Evolutionary conservation across 164 flowering plant species (phyloP).

Genomic region (Cinnamomum micranthum): DNA sequence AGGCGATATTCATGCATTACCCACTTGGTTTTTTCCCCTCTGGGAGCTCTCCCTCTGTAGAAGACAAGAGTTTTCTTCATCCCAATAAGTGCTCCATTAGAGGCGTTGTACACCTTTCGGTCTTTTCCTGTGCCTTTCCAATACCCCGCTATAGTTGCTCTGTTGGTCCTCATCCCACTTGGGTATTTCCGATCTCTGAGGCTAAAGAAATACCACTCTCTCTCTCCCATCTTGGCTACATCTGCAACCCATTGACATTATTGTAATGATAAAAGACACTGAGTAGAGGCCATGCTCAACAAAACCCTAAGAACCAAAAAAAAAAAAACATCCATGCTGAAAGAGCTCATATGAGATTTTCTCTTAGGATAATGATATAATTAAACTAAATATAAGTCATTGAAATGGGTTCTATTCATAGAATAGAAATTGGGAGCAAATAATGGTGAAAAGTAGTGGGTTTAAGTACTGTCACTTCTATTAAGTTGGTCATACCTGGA

Average conservation of each 20-base stretch:
- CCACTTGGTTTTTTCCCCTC: conserved; percentile 4
- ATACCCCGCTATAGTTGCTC: background rate
- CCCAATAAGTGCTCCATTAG: background rate
- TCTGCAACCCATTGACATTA: background rate
- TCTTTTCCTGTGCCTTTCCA: conserved; percentile 4
- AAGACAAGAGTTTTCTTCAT: conserved; percentile 2
- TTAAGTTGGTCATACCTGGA: conserved; percentile 43
- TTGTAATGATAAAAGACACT: too few species aligned
- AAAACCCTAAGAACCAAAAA: too few species aligned
- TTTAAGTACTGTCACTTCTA: too few species aligned
- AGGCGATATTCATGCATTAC: conserved; percentile 6
- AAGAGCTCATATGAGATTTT: too few species aligned
- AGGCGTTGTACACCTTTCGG: background rate
- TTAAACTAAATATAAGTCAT: too few species aligned
- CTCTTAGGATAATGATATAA: too few species aligned
- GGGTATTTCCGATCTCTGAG: background rate
- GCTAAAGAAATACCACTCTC: background rate
- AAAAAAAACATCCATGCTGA: too few species aligned
- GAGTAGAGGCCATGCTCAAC: too few species aligned
- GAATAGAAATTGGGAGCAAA: too few species aligned
- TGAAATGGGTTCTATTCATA: too few species aligned
- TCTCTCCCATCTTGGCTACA: background rate
- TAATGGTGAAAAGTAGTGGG: too few species aligned
- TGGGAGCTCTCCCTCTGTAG: background rate
- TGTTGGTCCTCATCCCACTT: background rate